Conservation (phyloP, 164 flowering plant species). For the Magnolia changhungtana region DNA sequence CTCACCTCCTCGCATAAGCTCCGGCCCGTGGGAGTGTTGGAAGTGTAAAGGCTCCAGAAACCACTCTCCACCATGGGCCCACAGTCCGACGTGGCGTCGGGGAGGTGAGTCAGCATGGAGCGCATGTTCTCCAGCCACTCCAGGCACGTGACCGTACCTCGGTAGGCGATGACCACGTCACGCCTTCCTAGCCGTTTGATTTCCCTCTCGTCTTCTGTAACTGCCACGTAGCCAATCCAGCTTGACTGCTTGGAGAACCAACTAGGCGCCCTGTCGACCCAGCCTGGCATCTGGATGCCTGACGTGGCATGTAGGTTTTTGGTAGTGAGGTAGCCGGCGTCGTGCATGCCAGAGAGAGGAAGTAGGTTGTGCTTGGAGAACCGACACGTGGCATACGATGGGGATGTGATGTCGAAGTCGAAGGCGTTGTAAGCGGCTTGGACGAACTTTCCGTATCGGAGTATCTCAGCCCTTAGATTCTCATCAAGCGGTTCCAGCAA, state of each 20-base stretch:
- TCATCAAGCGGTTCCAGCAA: slow-evolving; percentile 72
- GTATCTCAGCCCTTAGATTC: slow-evolving; percentile 50
- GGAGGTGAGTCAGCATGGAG: slow-evolving; percentile 44
- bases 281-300: slow-evolving; percentile 51
- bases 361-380: slow-evolving; percentile 35
- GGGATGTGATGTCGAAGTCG: slow-evolving; percentile 62
- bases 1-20: slow-evolving; percentile 45
- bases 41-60: slow-evolving; percentile 65
- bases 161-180: slow-evolving; percentile 62
- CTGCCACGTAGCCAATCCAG: slow-evolving; percentile 87
- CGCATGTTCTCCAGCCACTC: slow-evolving; percentile 88
- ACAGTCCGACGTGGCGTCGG: slow-evolving; percentile 6
- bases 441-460: slow-evolving; percentile 70
- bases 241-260: slow-evolving; percentile 54
- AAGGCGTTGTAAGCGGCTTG: slow-evolving; percentile 62
- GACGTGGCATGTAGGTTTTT: slow-evolving; percentile 56
- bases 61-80: slow-evolving; percentile 73
- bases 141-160: slow-evolving; percentile 78
- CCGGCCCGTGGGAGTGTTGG: slow-evolving; percentile 18
- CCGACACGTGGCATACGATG: slow-evolving; percentile 45
- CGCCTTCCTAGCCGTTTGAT: slow-evolving; percentile 67
- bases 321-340: slow-evolving; percentile 51
- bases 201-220: slow-evolving; percentile 55
- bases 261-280: slow-evolving; percentile 38
- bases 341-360: slow-evolving; percentile 26